Evolutionary conservation across 176 grass and related monocot genomes (phyloP).

Genomic region (Musa itinerans): DNA sequence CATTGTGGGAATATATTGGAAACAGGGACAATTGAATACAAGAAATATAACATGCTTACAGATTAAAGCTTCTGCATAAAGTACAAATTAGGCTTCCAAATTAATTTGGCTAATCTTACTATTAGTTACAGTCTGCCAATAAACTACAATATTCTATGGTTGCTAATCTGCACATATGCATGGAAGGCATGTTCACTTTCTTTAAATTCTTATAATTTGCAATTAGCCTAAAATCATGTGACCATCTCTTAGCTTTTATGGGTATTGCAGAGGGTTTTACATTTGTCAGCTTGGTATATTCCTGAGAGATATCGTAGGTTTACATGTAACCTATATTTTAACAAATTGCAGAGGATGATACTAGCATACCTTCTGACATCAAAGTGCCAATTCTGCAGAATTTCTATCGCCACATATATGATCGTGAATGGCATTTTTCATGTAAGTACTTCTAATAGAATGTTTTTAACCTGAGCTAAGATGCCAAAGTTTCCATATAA

Average conservation of each 20-base stretch:
- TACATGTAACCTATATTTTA: neutral
- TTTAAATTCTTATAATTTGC: neutral
- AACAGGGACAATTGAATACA: neutral
- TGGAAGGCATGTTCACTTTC: neutral
- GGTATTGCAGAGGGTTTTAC: neutral
- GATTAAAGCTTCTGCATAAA: neutral
- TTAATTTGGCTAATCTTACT: neutral
- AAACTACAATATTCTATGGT: neutral
- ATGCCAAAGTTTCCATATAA: neutral
- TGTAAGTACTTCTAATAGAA: conserved; percentile 26
- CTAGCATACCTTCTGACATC: conserved; percentile 54
- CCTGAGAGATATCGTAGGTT: neutral
- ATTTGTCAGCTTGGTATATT: neutral
- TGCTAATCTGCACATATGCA: neutral
- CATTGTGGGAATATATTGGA: neutral
- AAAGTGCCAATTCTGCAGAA: conserved; percentile 80
- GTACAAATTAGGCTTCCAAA: neutral
- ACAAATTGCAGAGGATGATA: conserved; percentile 78
- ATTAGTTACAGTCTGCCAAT: neutral
- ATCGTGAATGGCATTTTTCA: conserved; percentile 63
- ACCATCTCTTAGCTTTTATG: neutral
- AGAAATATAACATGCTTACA: neutral
- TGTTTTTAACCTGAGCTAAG: neutral
- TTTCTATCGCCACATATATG: conserved; percentile 63
- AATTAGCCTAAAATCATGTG: neutral